Base-by-base conservation (phyloP, 179 eudicot genomes). In the Nepenthes alata region DNA sequence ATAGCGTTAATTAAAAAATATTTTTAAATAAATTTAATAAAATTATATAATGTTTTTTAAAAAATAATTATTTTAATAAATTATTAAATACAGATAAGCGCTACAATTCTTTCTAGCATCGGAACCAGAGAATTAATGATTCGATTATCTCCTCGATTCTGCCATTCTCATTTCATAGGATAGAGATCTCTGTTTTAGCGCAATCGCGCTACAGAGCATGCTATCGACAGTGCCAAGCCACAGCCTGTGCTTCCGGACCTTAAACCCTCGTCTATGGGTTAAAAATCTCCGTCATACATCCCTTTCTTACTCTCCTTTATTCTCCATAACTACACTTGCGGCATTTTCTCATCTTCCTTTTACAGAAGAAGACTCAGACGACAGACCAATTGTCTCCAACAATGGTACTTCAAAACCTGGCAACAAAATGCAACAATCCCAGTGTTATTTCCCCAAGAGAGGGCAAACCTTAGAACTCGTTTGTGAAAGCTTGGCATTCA, bases 381-480 rank as follows among this genome's bases (percentile, higher is more conserved):
- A 37, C 37, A 25, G 53, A 15, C 11, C 53, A 14, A 4, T 57
- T 9, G 12, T 15, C 53, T 47, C 58, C 34, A 25, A 47, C 45
- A 38, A 34, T 14, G 36, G 44, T 6, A 12, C 58, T 10, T 51
- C 59, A 51, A 63, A 59, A 73, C 55, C 58, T 65, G 36, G n/a
- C 37, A 63, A 41, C 9, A 67, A 61, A 44, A 50, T 12, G 6
- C 51, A 47, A n/a, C 58, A 59, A 10, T 2, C 47, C 2, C 48
- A 36, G n/a, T 39, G 83, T 1, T 91, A 49, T 70, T 91, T 66
- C 72, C 96, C 98, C 5, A 91, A 91, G 77, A 78, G 80, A 68
- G 95, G 95, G 14, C 89, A 91, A 47, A 84, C 80, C 1, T 50
- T 91, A 49, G 98, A 91, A 67, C 75, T 86, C 5, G 87, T 75